Evolutionary conservation across 139 green algal species (phyloP), one percentile per base, ranked within the genome.

Genomic region (Picochlorum sp.): DNA sequence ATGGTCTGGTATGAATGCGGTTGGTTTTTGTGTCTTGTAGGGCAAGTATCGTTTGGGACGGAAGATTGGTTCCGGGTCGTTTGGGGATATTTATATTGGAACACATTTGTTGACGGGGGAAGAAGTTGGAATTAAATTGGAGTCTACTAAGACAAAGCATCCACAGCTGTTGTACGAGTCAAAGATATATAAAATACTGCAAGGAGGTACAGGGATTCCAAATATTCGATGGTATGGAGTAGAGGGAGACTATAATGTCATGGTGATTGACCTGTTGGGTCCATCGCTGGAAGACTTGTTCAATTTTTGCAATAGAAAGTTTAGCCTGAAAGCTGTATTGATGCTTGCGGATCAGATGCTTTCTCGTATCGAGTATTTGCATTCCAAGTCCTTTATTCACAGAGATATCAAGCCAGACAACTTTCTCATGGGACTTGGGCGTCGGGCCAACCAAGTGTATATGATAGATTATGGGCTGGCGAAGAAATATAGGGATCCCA

Each of bases 381-480:
- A 99, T 77, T 88, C 80, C 31, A 96, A 95, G 71, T 90, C 75
- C 71, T 99, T 98, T 77, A 96, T 99, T 67, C 94, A 99, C 79
- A 84, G 93, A 3, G 86, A 95, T 72, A 98, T 99, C 75, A 99
- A 99, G 81, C 93, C 93, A 16, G 92, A 98, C 73, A 98, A 98
- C 78, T 98, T 98, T 72, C 72, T 98, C 4, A 98, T 98, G 92
- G 94, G 94, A 3, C 79, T 99, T 49, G 92, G 88, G 26, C 96
- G 96, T 70, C 87, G 90, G 26, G 94, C 94, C 16, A 99, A 98
- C 78, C 83, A 96, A 76, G 94, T 99, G 58, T 94, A 98, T 81
- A 93, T 98, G 71, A 99, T 99, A 58, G 94, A 99, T 73, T 99
- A 98, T 83, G 94, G 94, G 1, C 81, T 99, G 63, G 94, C 94